These are phyloP conservation scores for Claviceps sp. DNA, from an alignment of 2,329 filamentous ascomycete species.

Conservation along the genomic window DNA sequence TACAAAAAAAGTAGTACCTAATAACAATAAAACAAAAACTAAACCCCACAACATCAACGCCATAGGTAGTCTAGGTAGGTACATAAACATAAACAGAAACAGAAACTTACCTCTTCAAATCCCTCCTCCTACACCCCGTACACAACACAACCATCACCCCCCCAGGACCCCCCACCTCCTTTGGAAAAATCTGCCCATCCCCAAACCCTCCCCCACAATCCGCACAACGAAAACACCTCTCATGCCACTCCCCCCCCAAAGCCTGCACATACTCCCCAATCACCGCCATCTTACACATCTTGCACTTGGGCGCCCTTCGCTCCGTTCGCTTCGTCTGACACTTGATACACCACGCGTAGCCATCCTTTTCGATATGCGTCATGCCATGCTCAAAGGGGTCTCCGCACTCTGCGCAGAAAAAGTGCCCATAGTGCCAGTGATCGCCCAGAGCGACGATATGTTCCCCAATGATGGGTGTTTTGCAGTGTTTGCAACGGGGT, in stretches of 20 bases:
- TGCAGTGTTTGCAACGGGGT: conserved; percentile 89
- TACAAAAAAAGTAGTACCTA: too few relatives aligned
- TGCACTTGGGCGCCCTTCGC: conserved; percentile 76
- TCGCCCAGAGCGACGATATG: conserved; percentile 84
- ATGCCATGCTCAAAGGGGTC: conserved; percentile 71
- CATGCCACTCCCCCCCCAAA: conserved; percentile 86
- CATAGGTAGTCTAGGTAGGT: too few relatives aligned
- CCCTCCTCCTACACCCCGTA: conserved; percentile 44
- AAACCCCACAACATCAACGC: too few relatives aligned
- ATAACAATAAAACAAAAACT: too few relatives aligned
- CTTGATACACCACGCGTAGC: conserved; percentile 89
- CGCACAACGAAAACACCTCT: conserved; percentile 75
- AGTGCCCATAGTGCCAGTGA: conserved; percentile 97
- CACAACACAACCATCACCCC: conserved; percentile 43
- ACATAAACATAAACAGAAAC: background rate
- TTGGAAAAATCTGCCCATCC: conserved; percentile 52
- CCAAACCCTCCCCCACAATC: conserved; percentile 46
- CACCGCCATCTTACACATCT: conserved; percentile 70
- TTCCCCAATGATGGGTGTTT: conserved; percentile 90
- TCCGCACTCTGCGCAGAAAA: conserved; percentile 97
- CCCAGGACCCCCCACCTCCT: conserved; percentile 23
- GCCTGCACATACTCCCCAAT: conserved; percentile 84
- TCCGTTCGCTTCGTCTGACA: conserved; percentile 91
- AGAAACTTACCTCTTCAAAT: conserved; percentile 38
- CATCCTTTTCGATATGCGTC: conserved; percentile 82